These are phyloP conservation scores for Eimeria acervulina DNA, from an alignment of 169 alveolate genomes.

Conservation along the genomic window DNA sequence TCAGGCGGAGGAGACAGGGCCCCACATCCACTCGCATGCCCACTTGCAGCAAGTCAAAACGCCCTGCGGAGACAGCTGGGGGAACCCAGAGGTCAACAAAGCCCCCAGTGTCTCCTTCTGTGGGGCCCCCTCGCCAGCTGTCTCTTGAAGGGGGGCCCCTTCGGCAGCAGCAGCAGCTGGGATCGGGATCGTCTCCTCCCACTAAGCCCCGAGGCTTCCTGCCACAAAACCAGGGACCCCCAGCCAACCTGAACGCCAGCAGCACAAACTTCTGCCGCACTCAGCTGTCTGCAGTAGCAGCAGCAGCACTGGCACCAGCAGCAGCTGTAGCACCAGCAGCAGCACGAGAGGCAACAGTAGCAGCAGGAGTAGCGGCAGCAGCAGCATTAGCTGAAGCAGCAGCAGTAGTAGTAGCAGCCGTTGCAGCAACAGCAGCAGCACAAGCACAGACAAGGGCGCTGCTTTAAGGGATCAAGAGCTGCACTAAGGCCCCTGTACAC, in stretches of 20 bases:
- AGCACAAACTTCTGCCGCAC: too few relatives aligned
- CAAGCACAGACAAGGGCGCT: background rate
- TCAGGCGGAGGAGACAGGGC: constrained; percentile 16
- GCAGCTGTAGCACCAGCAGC: background rate
- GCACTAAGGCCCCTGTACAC: too few relatives aligned
- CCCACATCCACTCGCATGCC: constrained; percentile 45
- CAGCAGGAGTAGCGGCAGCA: background rate
- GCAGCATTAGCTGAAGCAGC: background rate
- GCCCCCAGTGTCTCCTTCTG: background rate
- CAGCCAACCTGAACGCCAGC: constrained; percentile 14
- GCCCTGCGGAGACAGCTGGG: constrained; percentile 14
- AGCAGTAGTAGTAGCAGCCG: too few relatives aligned
- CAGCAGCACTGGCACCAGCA: too few relatives aligned
- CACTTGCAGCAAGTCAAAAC: constrained; percentile 12
- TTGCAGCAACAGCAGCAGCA: background rate
- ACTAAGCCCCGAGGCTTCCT: background rate
- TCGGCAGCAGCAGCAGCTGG: too few relatives aligned
- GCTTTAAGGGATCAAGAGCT: too few relatives aligned
- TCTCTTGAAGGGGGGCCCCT: background rate
- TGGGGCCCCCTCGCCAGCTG: background rate
- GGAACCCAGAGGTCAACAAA: constrained; percentile 30
- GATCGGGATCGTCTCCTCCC: background rate
- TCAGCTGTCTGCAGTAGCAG: background rate
- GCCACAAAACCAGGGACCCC: background rate
- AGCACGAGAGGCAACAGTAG: too few relatives aligned